Conservation (phyloP, 495 filamentous ascomycete genomes). For the Xylaria longipes region DNA sequence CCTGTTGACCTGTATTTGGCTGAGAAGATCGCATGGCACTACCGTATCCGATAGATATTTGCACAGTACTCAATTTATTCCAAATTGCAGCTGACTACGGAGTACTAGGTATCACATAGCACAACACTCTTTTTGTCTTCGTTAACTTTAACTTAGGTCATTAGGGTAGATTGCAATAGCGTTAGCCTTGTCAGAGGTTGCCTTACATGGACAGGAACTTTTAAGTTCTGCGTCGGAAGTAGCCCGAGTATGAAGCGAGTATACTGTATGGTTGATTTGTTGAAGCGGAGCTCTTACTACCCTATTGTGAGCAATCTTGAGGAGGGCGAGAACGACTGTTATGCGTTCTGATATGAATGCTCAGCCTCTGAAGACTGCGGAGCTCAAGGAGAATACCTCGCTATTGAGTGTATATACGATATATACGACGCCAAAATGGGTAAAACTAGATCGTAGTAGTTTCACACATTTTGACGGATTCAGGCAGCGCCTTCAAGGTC, state of each 20-base stretch:
- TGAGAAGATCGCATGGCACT: background rate
- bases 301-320: background rate
- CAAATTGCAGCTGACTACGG: constrained; percentile 13
- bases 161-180: background rate
- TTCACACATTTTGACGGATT: background rate
- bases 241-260: background rate
- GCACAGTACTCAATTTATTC: background rate
- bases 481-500: background rate
- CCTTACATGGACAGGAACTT: background rate
- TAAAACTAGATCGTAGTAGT: background rate
- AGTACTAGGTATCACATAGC: background rate
- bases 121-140: background rate
- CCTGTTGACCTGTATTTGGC: background rate
- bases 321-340: background rate
- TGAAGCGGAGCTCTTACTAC: background rate
- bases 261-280: background rate
- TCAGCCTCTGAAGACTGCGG: background rate
- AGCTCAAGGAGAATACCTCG: background rate
- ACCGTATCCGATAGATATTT: background rate
- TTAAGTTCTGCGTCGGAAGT: background rate
- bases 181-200: background rate
- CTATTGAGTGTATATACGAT: background rate
- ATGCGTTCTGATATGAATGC: background rate
- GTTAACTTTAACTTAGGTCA: background rate
- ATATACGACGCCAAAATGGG: background rate